phyloP scores from a whole-genome alignment of 1,139 yeast species.

The Oligophagozyma castellii region DNA sequence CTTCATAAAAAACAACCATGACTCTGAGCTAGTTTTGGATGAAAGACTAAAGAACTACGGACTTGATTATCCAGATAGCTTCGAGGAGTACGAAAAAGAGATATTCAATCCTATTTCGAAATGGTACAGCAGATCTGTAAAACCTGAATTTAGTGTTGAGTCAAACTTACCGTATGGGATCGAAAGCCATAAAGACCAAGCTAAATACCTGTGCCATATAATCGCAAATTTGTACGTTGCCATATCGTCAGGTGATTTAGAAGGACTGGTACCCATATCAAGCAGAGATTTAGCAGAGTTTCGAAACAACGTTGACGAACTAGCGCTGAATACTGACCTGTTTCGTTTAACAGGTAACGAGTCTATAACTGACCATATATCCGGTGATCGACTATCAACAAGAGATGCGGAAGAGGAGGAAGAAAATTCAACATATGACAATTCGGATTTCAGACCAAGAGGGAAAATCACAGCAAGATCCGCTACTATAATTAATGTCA shows the following conservation, averaged over 20 bases:
- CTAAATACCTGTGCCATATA: slow-evolving; percentile 65
- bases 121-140: slow-evolving; percentile 38
- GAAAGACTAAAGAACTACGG: slow-evolving; percentile 36
- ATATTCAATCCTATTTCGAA: slow-evolving; percentile 40
- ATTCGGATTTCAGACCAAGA: slow-evolving; percentile 27
- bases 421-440: slow-evolving; percentile 29
- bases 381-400: background rate
- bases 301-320: slow-evolving; percentile 32
- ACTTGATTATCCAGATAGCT: slow-evolving; percentile 44
- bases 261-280: slow-evolving; percentile 57
- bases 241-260: slow-evolving; percentile 59
- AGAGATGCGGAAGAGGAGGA: slow-evolving; percentile 25
- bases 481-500: slow-evolving; percentile 60
- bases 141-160: slow-evolving; percentile 47
- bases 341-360: slow-evolving; percentile 20
- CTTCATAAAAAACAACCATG: slow-evolving; percentile 7
- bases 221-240: slow-evolving; percentile 71
- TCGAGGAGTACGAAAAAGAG: slow-evolving; percentile 27
- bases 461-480: slow-evolving; percentile 51
- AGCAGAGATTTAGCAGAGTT: slow-evolving; percentile 41
- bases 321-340: slow-evolving; percentile 43
- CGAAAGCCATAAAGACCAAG: slow-evolving; percentile 57
- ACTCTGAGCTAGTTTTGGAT: slow-evolving; percentile 25
- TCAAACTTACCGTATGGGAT: slow-evolving; percentile 62
- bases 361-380: slow-evolving; percentile 16